A percentile compares a stretch with the other conserved stretches of the same genome.
phyloP scores from a whole-genome alignment of 1,284 basidiomycete genomes.

The Ganoderma leucocontextum region DNA sequence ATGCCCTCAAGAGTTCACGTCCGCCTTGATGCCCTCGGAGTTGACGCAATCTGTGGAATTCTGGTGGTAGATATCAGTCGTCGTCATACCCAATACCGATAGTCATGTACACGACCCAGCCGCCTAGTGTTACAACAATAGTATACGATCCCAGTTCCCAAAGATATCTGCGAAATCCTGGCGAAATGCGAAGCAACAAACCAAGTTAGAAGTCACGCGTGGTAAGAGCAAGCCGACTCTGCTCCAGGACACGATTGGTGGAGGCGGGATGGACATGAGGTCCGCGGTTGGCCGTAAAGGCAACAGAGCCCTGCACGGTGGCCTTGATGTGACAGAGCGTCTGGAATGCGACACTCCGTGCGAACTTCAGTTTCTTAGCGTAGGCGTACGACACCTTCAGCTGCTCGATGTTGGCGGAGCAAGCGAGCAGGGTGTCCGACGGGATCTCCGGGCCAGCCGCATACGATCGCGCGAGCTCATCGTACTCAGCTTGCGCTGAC shows the following conservation, averaged over 20 bases:
- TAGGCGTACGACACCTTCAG: conserved; percentile 45
- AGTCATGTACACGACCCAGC: background rate
- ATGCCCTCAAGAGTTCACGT: background rate
- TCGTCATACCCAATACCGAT: background rate
- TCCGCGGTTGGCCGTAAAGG: conserved; percentile 32
- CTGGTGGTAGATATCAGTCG: background rate
- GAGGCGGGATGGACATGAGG: conserved; percentile 39
- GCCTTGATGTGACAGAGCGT: conserved; percentile 43
- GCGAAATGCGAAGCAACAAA: background rate
- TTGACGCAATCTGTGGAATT: background rate
- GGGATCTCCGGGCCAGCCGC: conserved; percentile 26
- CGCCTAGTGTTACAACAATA: background rate
- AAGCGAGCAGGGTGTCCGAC: conserved; percentile 20
- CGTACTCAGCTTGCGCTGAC: conserved; percentile 17
- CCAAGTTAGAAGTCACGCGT: background rate
- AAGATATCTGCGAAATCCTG: background rate
- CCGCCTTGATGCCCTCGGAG: background rate
- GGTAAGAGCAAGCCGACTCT: conserved; percentile 24
- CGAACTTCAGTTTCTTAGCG: conserved; percentile 32
- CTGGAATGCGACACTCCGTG: conserved; percentile 41
- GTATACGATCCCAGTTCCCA: background rate
- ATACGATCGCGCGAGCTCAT: conserved; percentile 31
- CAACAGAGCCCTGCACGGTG: conserved; percentile 20
- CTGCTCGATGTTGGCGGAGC: conserved; percentile 23
- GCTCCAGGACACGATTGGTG: conserved; percentile 34